Base-by-base conservation (phyloP, 352 stramenopile genomes). In the Globisporangium perplexum region DNA sequence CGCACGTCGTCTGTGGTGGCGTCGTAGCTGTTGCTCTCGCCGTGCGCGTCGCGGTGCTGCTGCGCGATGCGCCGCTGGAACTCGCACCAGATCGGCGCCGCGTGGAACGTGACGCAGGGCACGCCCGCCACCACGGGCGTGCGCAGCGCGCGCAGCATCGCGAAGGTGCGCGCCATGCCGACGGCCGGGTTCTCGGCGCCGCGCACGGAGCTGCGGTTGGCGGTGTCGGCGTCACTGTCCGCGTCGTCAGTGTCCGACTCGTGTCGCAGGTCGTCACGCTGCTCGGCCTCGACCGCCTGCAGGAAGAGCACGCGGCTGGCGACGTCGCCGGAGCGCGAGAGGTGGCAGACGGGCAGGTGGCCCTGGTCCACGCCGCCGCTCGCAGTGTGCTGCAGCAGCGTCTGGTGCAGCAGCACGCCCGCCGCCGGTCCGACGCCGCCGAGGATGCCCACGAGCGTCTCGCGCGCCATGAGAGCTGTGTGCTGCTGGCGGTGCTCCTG, bases 91-190 rank as follows among this genome's bases (percentile, higher is more conserved):
- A 80, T 83, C 2, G 65, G 60, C 12, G 60, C 45, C 11, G 62
- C 67, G 54, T 83, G 72, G 59, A 83, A 83, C 6, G 72, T 80
- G 56, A 75, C 71, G 57, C 72, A 83, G 22, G 72, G 62, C n/a
- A 83, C 57, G 3, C 68, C 72, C 0, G 59, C 65, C 22, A 83
- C 62, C 2, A 83, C 58, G 15, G 59, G 66, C n/a, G 57, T 58
- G 17, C 68, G 58, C 26, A 63, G 60, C 7, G 58, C 57, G 28
- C 57, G 53, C 45, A 80, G 56, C 57, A 79, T 63, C 38, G 67
- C 67, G 14, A 80, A 71, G 26, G 62, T 80, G 18, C 66, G 65
- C 55, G 70, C 70, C 72, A 83, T 83, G n/a, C 72, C 67, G 5
- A 42, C 50, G 17, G 67, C 72, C 1, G 72, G 72, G 47, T 80